phyloP scores from a whole-genome alignment of 371 early-diverging fungal genomes.

The Actinomortierella wolfii region DNA sequence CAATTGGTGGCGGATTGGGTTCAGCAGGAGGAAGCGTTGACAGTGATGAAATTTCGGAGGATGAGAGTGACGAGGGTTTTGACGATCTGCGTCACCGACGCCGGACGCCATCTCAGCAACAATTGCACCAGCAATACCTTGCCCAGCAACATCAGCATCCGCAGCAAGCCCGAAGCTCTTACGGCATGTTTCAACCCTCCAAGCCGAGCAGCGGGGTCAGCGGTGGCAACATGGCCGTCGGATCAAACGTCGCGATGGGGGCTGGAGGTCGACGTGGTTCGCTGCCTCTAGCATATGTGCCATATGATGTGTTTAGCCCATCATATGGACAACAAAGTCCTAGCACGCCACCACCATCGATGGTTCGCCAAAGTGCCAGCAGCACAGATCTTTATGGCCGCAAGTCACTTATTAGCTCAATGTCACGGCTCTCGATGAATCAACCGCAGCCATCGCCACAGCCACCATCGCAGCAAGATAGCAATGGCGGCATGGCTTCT shows the following conservation, averaged over 20 bases:
- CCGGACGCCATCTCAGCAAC: slow-evolving; percentile 12
- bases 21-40: slow-evolving; percentile 44
- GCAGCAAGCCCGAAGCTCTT: neutral
- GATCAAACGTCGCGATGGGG: no score
- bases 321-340: slow-evolving; percentile 9
- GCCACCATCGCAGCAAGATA: neutral
- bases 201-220: no score
- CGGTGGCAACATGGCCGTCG: no score
- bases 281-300: no score
- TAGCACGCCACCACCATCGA: slow-evolving; percentile 22
- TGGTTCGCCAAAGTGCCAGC: slow-evolving; percentile 32
- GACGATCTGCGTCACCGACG: slow-evolving; percentile 40
- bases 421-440: slow-evolving; percentile 24
- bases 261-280: no score
- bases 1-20: slow-evolving; percentile 33
- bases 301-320: no score
- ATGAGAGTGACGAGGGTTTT: slow-evolving; percentile 42
- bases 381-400: slow-evolving; percentile 40
- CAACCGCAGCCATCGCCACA: neutral
- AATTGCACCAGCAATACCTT: slow-evolving; percentile 7
- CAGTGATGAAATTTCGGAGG: slow-evolving; percentile 42
- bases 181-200: no score
- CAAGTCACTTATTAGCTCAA: slow-evolving; percentile 36
- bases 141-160: slow-evolving; percentile 11
- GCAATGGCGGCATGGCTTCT: no score